A percentile compares a stretch with the other conserved stretches of the same genome.
Evolutionary conservation across 495 filamentous ascomycete species (phyloP).

Genomic region (Aspergillus leporis): DNA sequence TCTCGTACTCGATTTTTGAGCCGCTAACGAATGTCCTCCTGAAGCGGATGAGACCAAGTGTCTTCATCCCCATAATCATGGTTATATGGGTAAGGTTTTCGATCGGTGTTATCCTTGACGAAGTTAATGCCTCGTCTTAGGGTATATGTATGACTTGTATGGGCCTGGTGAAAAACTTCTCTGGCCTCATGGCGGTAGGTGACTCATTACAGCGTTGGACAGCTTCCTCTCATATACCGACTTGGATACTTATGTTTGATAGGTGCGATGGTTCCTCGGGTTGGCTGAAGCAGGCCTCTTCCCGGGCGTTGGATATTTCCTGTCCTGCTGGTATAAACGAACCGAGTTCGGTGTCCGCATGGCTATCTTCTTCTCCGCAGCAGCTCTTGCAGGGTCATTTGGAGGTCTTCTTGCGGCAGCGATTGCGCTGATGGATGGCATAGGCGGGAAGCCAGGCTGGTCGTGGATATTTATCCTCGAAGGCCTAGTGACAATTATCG

Average conservation of each 20-base stretch:
- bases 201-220: not conserved
- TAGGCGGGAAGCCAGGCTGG: slow-evolving; percentile 63
- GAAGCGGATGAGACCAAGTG: slow-evolving; percentile 70
- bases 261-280: slow-evolving; percentile 79
- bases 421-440: slow-evolving; percentile 63
- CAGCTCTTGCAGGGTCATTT: slow-evolving; percentile 65
- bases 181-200: slow-evolving; percentile 69
- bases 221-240: not conserved
- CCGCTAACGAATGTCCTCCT: slow-evolving; percentile 86
- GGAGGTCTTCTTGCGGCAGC: slow-evolving; percentile 65
- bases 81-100: slow-evolving; percentile 46
- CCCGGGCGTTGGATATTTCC: slow-evolving; percentile 84
- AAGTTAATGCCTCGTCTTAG: slow-evolving; percentile 36
- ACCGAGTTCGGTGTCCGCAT: slow-evolving; percentile 74
- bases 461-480: slow-evolving; percentile 73
- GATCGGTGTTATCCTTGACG: not conserved
- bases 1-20: slow-evolving; percentile 86
- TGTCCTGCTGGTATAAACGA: slow-evolving; percentile 86
- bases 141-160: slow-evolving; percentile 81
- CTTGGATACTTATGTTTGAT: not conserved
- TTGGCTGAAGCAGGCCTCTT: slow-evolving; percentile 83
- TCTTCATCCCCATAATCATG: slow-evolving; percentile 67
- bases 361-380: slow-evolving; percentile 79
- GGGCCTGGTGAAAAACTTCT: slow-evolving; percentile 78
- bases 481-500: slow-evolving; percentile 57